Base-by-base conservation (phyloP, 345 rosid species). In the Eucalyptus regnans region DNA sequence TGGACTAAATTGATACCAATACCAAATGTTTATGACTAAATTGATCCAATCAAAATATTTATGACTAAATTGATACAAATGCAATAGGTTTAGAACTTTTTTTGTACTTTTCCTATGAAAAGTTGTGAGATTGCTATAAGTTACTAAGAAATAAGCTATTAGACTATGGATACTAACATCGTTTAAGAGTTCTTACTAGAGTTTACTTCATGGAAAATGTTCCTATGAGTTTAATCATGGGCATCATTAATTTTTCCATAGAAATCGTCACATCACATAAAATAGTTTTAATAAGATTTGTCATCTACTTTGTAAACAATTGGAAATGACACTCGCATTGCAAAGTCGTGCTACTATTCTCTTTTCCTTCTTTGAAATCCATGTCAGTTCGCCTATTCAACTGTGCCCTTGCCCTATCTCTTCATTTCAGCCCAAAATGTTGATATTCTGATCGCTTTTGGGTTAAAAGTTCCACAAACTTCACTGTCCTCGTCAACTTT, bases 21-120 rank as follows among this genome's bases (percentile, higher is more conserved):
- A 23, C 1, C 12, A 22, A 56, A 23, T 23, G 3, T 56, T 56
- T 23, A 56, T 56, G 3, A 56, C 6, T 56, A 56, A 56, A 56
- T 56, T 56, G 29, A 56, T 56, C 6, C 0, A 22, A 56, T 0
- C 23, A 1, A 56, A 56, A 56, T 0, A 29, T 9, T 22, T 56
- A 56, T 4, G 3, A 56, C 1, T 8, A 1, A 56, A 56, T 56
- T 56, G 12, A 23, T 56, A 56, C 0, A 9, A 56, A 25, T 56
- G 1, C 0, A 56, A 56, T 23, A 56, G 1, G 29, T 9, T 56
- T 56, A 23, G 0, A 3, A 4, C 6, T 56, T 56, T 56, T 56
- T 56, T 56, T 5, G 1, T 56, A 23, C 29, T 56, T 56, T 22
- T 56, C 12, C 0, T 52, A 52, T 52, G 25, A 20, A 52, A 64